Conservation (phyloP, 495 filamentous ascomycete species). For the Talaromyces proteolyticus region DNA sequence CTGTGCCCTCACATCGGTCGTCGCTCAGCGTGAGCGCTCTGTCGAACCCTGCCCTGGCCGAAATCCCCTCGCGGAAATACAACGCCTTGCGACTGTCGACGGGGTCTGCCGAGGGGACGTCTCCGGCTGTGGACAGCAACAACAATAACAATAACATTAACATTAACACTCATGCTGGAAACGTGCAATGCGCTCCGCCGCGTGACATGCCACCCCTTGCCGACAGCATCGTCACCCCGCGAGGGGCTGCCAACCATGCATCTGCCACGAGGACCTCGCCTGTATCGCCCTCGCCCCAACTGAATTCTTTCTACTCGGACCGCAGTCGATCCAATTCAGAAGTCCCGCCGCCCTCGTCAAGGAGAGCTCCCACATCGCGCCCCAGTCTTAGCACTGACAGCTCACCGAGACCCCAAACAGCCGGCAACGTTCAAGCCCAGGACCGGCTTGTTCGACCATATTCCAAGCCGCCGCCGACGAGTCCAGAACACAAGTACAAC, state of each 20-base stretch:
- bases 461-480: neutral
- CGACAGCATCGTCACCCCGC: neutral
- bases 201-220: neutral
- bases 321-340: neutral
- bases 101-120: neutral
- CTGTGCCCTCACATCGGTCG: slow-evolving; percentile 3
- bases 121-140: neutral
- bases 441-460: slow-evolving; percentile 1
- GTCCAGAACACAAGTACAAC: neutral
- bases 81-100: slow-evolving; percentile 8
- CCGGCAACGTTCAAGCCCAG: neutral
- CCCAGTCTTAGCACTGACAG: slow-evolving; percentile 38
- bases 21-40: slow-evolving; percentile 8
- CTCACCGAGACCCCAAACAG: neutral
- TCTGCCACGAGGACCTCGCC: slow-evolving; percentile 1
- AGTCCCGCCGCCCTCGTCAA: slow-evolving; percentile 6
- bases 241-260: neutral
- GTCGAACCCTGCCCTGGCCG: slow-evolving; percentile 8
- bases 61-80: slow-evolving; percentile 10
- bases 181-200: slow-evolving; percentile 3
- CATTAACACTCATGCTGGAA: neutral
- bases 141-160: neutral
- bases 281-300: neutral
- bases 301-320: neutral
- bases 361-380: slow-evolving; percentile 32